Base-by-base conservation (phyloP, 2,329 filamentous ascomycete genomes). In the Cordyceps sp. region DNA sequence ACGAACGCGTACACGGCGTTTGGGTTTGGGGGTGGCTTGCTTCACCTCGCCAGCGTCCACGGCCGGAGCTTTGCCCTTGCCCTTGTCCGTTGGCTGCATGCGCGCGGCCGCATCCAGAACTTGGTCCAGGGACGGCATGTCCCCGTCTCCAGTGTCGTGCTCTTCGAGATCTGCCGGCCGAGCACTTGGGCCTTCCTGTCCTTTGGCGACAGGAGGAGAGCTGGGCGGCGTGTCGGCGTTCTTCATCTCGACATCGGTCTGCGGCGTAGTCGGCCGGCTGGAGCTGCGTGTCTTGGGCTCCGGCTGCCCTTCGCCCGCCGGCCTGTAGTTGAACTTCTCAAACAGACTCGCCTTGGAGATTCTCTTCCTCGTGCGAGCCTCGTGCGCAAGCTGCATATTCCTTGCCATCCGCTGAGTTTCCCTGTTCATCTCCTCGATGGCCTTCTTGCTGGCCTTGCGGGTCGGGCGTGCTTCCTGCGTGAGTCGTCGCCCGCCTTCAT, bases 391-490 rank as follows among this genome's bases (percentile, higher is more conserved):
- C 53, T 96, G 88, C 71, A 93, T 81, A 48, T 80, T 92, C 41
- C 90, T 71, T 42, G 73, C 78, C 58, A 98, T 72, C 20, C 90
- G 74, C 58, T 98, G 90, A 1, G 88, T 94, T 55, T 98, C 90
- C 36, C 84, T 73, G 44, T 80, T 79, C 78, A 98, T 94, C 43
- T 96, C 88, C 49, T 94, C 83, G 26, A 94, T 52, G 0, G 90
- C 90, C 56, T 85, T 94, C 59, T 88, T 96, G 59, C 86, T 88
- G 1, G 90, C 86, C 50, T 90, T 93, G 10, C 90, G 72, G 9
- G 71, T 67, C 5, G 84, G 77, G 4, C 78, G 73, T 18, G 68
- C 63, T 25, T 69, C 61, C 46, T 86, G 80, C 1, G 78, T 81
- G 28, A 90, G 58, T 38, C 62, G 71, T 27, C 62, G 64, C n/a